These are phyloP conservation scores for Cadophora luteo-olivacea DNA, from an alignment of 2,329 filamentous ascomycete species.

Conservation along the genomic window DNA sequence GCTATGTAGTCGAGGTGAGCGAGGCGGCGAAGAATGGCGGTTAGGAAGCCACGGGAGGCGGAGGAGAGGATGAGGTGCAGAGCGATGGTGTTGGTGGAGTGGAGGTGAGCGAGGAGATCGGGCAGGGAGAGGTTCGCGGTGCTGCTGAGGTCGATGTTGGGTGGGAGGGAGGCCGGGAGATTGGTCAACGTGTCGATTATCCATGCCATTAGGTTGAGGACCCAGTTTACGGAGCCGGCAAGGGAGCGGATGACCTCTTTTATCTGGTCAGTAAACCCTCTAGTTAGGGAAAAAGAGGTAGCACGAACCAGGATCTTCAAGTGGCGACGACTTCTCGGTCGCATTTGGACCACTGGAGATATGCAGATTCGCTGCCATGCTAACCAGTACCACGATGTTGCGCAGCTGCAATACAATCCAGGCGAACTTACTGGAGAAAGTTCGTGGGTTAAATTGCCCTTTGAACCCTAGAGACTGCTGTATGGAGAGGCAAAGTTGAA, in stretches of 20 bases:
- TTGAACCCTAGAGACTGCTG: constrained; percentile 79
- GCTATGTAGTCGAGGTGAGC: constrained; percentile 57
- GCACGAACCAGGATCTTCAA: constrained; percentile 66
- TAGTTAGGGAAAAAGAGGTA: neutral
- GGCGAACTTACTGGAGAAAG: constrained; percentile 75
- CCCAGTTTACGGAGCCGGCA: constrained; percentile 80
- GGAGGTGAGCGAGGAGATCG: constrained; percentile 59
- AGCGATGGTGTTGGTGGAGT: constrained; percentile 61
- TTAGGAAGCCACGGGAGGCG: constrained; percentile 74
- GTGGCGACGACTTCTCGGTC: constrained; percentile 61
- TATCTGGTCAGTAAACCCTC: neutral
- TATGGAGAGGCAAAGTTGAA: constrained; percentile 80
- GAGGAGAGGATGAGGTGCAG: constrained; percentile 74
- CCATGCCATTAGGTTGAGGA: constrained; percentile 72
- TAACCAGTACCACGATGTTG: constrained; percentile 70
- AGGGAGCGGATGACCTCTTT: constrained; percentile 75
- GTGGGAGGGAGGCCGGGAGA: constrained; percentile 56
- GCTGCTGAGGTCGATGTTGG: constrained; percentile 54
- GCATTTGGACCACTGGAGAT: constrained; percentile 53
- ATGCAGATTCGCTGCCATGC: constrained; percentile 62
- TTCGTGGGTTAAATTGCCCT: constrained; percentile 65
- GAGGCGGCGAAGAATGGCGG: constrained; percentile 70
- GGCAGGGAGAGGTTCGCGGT: constrained; percentile 51
- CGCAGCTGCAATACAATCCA: constrained; percentile 78
- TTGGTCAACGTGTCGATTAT: constrained; percentile 64